Evolutionary conservation across 208 protist genomes (phyloP).

Genomic region (Vickermania ingenoplastis): DNA sequence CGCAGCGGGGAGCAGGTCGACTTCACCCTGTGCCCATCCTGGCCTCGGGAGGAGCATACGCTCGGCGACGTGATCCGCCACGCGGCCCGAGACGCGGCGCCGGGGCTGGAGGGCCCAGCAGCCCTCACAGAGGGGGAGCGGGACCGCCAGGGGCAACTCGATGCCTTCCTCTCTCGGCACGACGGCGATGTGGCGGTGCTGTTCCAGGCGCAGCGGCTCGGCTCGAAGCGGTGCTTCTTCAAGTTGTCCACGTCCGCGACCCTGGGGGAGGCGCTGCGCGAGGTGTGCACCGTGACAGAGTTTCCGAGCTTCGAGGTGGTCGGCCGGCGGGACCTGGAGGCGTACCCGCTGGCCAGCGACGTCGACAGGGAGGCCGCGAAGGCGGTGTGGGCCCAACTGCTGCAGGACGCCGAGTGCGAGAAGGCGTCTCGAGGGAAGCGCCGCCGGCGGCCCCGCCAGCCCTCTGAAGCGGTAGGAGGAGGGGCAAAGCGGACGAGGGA

Average conservation of each 20-base stretch:
- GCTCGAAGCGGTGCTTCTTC: slow-evolving; percentile 51
- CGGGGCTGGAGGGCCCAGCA: slow-evolving; percentile 6
- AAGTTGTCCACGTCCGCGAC: slow-evolving; percentile 34
- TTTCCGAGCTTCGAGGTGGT: slow-evolving; percentile 76
- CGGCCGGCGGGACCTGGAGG: slow-evolving; percentile 16
- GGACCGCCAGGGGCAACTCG: slow-evolving; percentile 13
- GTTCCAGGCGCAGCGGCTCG: slow-evolving; percentile 57
- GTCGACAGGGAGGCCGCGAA: slow-evolving; percentile 51
- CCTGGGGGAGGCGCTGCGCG: slow-evolving; percentile 65
- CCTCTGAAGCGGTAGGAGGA: no score
- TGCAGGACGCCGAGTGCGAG: no score
- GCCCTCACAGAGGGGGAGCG: slow-evolving; percentile 9
- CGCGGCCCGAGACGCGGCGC: slow-evolving; percentile 66
- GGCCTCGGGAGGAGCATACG: slow-evolving; percentile 67
- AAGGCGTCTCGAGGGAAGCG: slow-evolving; percentile 29
- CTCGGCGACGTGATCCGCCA: slow-evolving; percentile 60
- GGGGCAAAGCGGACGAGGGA: no score
- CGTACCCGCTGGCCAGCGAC: slow-evolving; percentile 55
- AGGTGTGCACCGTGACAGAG: slow-evolving; percentile 81
- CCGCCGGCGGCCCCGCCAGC: no score
- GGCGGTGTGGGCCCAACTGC: no score
- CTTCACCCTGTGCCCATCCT: slow-evolving; percentile 55
- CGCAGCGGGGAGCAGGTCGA: slow-evolving; percentile 8
- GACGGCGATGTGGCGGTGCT: slow-evolving; percentile 32
- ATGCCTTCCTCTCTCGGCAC: slow-evolving; percentile 25